Evolutionary conservation across 352 stramenopile genomes (phyloP), one percentile per base, ranked within the genome.

Genomic region (Globisporangium megalacanthum): DNA sequence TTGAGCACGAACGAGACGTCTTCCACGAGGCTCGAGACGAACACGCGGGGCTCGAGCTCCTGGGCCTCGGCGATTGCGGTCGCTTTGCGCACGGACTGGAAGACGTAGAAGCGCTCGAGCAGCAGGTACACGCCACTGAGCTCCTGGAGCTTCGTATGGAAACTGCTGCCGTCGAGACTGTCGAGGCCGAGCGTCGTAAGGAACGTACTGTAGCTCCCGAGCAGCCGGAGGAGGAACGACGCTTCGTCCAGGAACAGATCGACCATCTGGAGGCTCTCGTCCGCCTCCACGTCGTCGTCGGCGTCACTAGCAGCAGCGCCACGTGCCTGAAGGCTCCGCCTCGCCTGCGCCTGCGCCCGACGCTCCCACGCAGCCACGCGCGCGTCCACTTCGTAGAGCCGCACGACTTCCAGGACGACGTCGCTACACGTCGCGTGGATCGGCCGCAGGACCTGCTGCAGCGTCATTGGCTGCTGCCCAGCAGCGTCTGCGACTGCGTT

Each of bases 261-360:
- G 50, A 92, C 73, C 85, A 94, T 94, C 62, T 94, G 84, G 33
- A 94, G 65, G 64, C 80, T 92, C 67, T 94, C 85, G 58, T 94
- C 85, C 9, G 83, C 69, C 47, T 92, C 85, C 11, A 82, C 66
- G 13, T 66, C 52, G 14, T 50, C 41, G 17, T 61, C 62, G 25
- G 52, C 64, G 19, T 67, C 48, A 3, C 74, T 63, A 17, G 54
- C 54, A 33, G 8, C 63, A 29, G 48, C 61, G n/a, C 67, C 45
- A 3, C 73, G 62, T 13, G 56, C 55, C 5, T 68, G 56, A 31
- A 79, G 69, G 37, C 72, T 29, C 25, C 25, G 65, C n/a, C 75
- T 62, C 15, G 79, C 79, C 47, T 88, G 75, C 0, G 75, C 68
- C 19, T 86, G 75, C 7, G 82, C 82, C 33, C 80, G 66, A 4